These are phyloP conservation scores for Copromyces sp. DNA, from an alignment of 495 filamentous ascomycete species.

Conservation along the genomic window DNA sequence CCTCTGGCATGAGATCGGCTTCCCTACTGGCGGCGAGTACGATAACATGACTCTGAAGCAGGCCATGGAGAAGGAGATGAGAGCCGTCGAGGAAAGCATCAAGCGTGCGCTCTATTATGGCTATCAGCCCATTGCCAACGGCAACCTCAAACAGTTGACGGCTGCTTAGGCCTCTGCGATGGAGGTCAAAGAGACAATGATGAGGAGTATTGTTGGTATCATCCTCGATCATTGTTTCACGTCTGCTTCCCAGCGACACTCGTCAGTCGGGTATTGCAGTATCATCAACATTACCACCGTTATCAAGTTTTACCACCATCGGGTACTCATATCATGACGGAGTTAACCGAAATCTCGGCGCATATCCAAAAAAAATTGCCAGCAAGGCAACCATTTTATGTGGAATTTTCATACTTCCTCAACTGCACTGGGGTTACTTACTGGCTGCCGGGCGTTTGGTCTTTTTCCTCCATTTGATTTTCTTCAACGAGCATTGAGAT, in stretches of 20 bases:
- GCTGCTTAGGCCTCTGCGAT: neutral
- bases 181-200: neutral
- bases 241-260: neutral
- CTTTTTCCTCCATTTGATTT: neutral
- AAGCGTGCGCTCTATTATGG: conserved; percentile 14
- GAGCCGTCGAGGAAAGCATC: conserved; percentile 29
- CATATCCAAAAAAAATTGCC: neutral
- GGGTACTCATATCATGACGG: neutral
- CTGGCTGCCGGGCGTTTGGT: neutral
- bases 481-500: neutral
- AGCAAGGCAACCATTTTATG: neutral
- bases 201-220: neutral
- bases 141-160: neutral
- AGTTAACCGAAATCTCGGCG: neutral
- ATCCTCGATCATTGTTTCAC: neutral
- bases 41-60: conserved; percentile 26
- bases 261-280: neutral
- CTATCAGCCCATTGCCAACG: neutral
- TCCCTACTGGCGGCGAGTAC: conserved; percentile 18
- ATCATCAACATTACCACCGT: neutral
- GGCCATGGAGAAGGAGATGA: conserved; percentile 27
- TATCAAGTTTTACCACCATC: neutral
- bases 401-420: neutral
- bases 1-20: conserved; percentile 30
- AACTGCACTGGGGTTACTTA: neutral